Base-by-base conservation (phyloP, 495 filamentous ascomycete genomes). In the Annulohypoxylon maeteangense region DNA sequence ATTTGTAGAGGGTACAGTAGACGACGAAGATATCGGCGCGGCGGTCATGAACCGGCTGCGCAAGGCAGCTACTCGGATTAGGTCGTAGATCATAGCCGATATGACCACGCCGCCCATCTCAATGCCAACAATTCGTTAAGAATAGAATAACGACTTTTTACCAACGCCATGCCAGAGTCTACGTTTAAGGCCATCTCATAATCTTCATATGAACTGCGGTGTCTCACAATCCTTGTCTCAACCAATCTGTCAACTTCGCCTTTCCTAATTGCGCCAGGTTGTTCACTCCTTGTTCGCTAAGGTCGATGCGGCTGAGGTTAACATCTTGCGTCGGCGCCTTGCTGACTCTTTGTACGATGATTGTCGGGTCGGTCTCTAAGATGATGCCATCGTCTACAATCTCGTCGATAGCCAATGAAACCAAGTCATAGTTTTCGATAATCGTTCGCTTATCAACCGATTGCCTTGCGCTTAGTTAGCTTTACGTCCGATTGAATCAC, bases 181-280 rank as follows among this genome's bases (percentile, higher is more conserved):
- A 67, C 57, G 36, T 65, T 63, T 32, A 67, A 50, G 57, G 16
- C 48, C 59, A 62, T 56, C 58, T 63, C 67, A 56, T 53, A 62
- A 44, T 36, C 23, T 45, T 48, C n/a, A 38, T 53, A 47, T 27
- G 38, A 71, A 51, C 38, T 62, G 47, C 45, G 25, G 18, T 44
- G 45, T 60, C 54, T 76, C 80, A 90, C 75, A 90, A 81, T 45
- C 89, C 85, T 79, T 98, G 93, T 76, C 95, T 90, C 86, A 99
- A 83, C 83, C 93, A 89, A 84, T 98, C 95, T 36, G 91, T 90
- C 78, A 97, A 81, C 80, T 97, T 95, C 72, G 89, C 87, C 86
- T 97, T 97, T 73, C 94, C 95, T 80, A 98, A 92, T 80, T 97
- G 92, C 86, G 95, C 96, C 55, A 94, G 86, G 82, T 98, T 98